A percentile compares a stretch with the other conserved stretches of the same genome.
These are phyloP conservation scores for Aspergillus sp. DNA, from an alignment of 2,329 filamentous ascomycete species.

Conservation along the genomic window DNA sequence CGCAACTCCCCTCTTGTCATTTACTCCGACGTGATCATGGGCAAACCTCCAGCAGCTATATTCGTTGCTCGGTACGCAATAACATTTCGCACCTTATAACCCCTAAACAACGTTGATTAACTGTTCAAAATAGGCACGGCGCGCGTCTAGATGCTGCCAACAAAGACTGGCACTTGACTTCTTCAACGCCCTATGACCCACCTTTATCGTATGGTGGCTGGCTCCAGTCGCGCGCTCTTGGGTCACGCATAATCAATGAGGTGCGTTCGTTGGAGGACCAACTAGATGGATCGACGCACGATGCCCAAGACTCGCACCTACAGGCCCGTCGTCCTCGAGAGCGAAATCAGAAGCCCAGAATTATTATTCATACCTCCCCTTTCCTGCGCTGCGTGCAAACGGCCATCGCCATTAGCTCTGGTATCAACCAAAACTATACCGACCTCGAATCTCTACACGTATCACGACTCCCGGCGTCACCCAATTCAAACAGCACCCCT, in stretches of 20 bases:
- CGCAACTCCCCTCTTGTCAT: background rate
- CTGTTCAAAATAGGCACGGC: slow-evolving; percentile 70
- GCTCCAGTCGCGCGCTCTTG: slow-evolving; percentile 79
- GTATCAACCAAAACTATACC: slow-evolving; percentile 58
- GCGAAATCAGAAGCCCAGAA: slow-evolving; percentile 62
- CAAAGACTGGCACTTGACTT: slow-evolving; percentile 90
- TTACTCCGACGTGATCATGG: slow-evolving; percentile 22
- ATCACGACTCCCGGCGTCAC: background rate
- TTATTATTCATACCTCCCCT: slow-evolving; percentile 90
- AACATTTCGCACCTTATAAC: background rate
- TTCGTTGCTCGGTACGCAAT: slow-evolving; percentile 42
- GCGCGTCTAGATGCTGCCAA: slow-evolving; percentile 92
- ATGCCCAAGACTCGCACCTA: slow-evolving; percentile 5
- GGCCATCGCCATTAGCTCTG: slow-evolving; percentile 81
- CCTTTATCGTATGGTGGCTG: slow-evolving; percentile 94
- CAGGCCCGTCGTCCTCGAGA: slow-evolving; percentile 8
- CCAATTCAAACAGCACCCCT: background rate
- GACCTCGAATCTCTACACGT: slow-evolving; percentile 19
- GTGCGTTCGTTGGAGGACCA: slow-evolving; percentile 49
- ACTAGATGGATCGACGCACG: slow-evolving; percentile 9
- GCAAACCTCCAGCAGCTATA: slow-evolving; percentile 42
- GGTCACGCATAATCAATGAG: slow-evolving; percentile 78
- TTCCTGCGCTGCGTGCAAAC: slow-evolving; percentile 93
- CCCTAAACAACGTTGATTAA: background rate
- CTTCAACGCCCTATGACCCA: slow-evolving; percentile 91